Evolutionary conservation across 2,329 filamentous ascomycete species (phyloP).

Genomic region (Zelopaecilomyces penicillatus): DNA sequence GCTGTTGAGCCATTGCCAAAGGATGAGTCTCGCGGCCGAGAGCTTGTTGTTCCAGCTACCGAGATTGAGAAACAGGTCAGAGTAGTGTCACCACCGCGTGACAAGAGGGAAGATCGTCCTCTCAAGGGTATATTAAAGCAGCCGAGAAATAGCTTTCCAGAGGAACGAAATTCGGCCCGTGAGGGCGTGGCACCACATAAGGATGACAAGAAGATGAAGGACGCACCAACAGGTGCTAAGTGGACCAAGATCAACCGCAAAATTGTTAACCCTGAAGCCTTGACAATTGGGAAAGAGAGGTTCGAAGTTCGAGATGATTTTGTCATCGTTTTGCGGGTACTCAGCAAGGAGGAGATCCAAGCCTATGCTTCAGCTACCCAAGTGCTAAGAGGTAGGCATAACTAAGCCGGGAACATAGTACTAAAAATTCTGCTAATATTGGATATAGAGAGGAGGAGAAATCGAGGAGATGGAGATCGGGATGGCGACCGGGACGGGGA

Average conservation of each 20-base stretch:
- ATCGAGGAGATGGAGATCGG: conserved; percentile 21
- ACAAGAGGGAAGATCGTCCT: conserved; percentile 56
- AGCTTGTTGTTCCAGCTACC: conserved; percentile 21
- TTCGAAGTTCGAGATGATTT: conserved; percentile 90
- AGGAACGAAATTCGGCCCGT: conserved; percentile 71
- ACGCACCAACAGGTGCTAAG: conserved; percentile 68
- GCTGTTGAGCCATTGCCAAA: conserved; percentile 9
- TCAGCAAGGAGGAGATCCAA: conserved; percentile 85
- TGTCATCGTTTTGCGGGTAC: conserved; percentile 82
- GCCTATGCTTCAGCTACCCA: conserved; percentile 74
- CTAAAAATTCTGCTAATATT: too few species aligned
- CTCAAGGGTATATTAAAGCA: conserved; percentile 80
- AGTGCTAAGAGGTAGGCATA: conserved; percentile 62
- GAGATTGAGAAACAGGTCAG: conserved; percentile 44
- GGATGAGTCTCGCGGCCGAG: conserved; percentile 34
- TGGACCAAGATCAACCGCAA: conserved; percentile 91
- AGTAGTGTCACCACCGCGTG: conserved; percentile 64
- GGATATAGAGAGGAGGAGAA: conserved; percentile 23
- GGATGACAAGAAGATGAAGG: conserved; percentile 63
- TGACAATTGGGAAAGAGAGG: conserved; percentile 79
- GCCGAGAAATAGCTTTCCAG: conserved; percentile 75
- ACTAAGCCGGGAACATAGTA: conserved; percentile 2
- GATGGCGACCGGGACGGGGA: conserved; percentile 14
- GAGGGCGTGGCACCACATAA: conserved; percentile 94
- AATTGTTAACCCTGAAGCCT: conserved; percentile 80